A percentile compares a stretch with the other conserved stretches of the same genome.
phyloP scores from a whole-genome alignment of 345 rosid genomes.

The Syzygium grande region DNA sequence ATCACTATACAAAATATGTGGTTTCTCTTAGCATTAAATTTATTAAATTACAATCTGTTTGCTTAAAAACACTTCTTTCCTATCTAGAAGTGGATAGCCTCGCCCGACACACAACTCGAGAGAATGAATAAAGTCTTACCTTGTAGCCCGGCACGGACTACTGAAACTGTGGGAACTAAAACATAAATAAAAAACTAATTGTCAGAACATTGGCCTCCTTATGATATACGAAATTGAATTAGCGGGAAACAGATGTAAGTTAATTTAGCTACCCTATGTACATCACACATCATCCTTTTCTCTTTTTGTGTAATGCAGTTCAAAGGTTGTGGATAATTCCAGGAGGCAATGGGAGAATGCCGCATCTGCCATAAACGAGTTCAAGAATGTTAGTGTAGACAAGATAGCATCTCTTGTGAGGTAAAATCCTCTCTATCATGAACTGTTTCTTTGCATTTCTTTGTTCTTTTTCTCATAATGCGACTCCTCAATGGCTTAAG shows the following conservation, averaged over 20 bases:
- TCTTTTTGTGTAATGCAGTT: conserved; percentile 36
- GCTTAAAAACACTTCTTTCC: background rate
- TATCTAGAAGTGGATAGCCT: background rate
- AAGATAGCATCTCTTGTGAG: conserved; percentile 25
- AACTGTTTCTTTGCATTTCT: background rate
- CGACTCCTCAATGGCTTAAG: background rate
- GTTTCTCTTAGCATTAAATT: background rate
- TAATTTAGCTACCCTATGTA: background rate
- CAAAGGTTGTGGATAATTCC: conserved; percentile 32
- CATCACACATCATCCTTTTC: background rate
- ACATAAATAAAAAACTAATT: background rate
- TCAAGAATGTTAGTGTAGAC: conserved; percentile 16
- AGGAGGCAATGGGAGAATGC: conserved; percentile 49
- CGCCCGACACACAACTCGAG: background rate
- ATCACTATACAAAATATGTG: background rate
- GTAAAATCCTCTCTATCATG: conserved; percentile 12
- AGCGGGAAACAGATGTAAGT: background rate
- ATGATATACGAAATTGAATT: background rate
- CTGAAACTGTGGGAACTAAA: background rate
- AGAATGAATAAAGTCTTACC: background rate
- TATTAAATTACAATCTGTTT: background rate
- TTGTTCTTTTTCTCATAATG: background rate
- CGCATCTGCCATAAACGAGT: conserved; percentile 16
- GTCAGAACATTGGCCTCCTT: background rate
- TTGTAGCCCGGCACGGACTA: background rate